Evolutionary conservation across 306 rosid genomes (phyloP), one percentile per base, ranked within the genome.

Genomic region (Notholithocarpus densiflorus): DNA sequence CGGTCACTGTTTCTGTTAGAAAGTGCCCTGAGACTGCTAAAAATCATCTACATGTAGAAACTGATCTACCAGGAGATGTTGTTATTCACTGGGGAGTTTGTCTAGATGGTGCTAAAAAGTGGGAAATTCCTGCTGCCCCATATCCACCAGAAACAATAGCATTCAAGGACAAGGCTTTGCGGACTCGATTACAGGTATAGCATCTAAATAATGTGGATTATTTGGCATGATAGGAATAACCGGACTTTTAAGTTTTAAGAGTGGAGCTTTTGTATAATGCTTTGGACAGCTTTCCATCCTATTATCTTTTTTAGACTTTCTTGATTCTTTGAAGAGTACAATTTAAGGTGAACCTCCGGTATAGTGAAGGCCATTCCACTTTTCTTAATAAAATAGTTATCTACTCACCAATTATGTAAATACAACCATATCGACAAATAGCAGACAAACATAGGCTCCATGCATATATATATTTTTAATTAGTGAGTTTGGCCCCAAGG

Each of bases 1-100:
- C 87, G 10, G 80, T 88, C 70, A 82, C 77, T 82, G 94, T 93
- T 78, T 88, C 92, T 40, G 82, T 88, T 55, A 87, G 60, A 70
- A 91, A 93, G 81, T 82, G 86, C 80, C 75, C 88, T n/a, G 92
- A 90, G 84, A 87, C 98, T 70, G 77, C 83, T 66, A 87, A 90
- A 65, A 88, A 84, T 87, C 73, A 88, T 75, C 32, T 96, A 70
- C 77, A 61, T 77, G 26, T 96, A 77, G 96, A 96, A 87, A 91
- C 94, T 2, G 96, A 96, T 87, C 79, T 93, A 71, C 90, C 88
- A 56, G 96, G 95, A 70, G 84, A 87, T 81, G 79, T 85, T 79
- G 76, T 88, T 71, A 89, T 96, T 80, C 99, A 96, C 70, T 96
- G 99, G 99, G 98, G 98, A 75, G 98, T 87, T 78, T 91, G 96